phyloP scores from a whole-genome alignment of 306 rosid species.

The Arachis hypogaea region DNA sequence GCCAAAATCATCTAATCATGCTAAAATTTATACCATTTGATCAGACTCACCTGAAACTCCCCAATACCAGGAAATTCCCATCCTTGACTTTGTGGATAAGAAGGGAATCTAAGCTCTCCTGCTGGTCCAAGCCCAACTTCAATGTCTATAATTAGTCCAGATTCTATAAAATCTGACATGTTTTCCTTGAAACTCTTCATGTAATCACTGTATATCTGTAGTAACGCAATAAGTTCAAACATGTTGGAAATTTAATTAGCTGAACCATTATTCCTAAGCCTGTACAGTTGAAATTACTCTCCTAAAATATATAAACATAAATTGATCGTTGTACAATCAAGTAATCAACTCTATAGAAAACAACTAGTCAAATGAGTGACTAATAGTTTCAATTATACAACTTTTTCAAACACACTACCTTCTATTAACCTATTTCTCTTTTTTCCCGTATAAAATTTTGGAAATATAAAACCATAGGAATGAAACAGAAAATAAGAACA shows the following conservation, averaged over 20 bases:
- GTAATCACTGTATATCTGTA: slow-evolving; percentile 74
- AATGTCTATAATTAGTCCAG: slow-evolving; percentile 66
- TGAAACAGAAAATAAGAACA: no score
- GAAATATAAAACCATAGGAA: no score
- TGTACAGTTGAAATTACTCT: neutral
- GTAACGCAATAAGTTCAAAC: slow-evolving; percentile 11
- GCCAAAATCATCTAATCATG: no score
- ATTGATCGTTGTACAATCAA: no score
- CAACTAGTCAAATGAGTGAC: no score
- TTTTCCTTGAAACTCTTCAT: slow-evolving; percentile 85
- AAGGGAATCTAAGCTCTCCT: slow-evolving; percentile 90
- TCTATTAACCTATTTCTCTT: no score
- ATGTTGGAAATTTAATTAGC: neutral
- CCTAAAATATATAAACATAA: no score
- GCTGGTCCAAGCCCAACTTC: slow-evolving; percentile 91
- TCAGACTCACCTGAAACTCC: slow-evolving; percentile 78
- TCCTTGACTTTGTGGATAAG: slow-evolving; percentile 82
- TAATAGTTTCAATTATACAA: no score
- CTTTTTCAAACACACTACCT: no score
- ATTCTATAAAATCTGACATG: slow-evolving; percentile 61
- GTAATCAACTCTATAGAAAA: no score
- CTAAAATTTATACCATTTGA: neutral
- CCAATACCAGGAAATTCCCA: slow-evolving; percentile 90
- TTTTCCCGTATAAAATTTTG: no score
- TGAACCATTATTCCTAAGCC: slow-evolving; percentile 1